phyloP scores from a whole-genome alignment of 1,284 basidiomycete species.

The Trametes polyzona region DNA sequence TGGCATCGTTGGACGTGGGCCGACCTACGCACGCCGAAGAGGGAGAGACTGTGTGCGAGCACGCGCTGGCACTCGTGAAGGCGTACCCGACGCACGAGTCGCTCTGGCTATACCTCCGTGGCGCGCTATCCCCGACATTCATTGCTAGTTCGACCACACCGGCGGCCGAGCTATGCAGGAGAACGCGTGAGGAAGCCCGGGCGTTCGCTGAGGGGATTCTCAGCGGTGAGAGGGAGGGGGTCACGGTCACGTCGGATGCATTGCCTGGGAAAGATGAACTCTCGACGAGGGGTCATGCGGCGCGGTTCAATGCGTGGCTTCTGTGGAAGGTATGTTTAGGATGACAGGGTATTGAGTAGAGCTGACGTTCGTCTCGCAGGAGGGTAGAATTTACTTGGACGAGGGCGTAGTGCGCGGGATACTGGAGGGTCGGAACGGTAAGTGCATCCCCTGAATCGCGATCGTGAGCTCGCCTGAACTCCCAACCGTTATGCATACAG shows the following conservation, averaged over 20 bases:
- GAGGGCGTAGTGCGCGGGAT: neutral
- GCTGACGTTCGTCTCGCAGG: neutral
- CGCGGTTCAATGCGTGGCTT: constrained; percentile 12
- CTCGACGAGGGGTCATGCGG: neutral
- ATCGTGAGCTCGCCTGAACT: no score
- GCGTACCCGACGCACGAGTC: constrained; percentile 59
- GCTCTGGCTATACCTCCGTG: constrained; percentile 62
- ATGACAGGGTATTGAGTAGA: no score
- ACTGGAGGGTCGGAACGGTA: no score
- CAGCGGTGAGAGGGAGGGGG: neutral
- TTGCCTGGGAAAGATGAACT: neutral
- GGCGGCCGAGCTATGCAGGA: neutral
- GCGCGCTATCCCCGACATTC: constrained; percentile 18
- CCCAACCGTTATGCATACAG: no score
- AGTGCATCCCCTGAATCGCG: no score
- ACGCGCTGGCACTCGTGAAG: constrained; percentile 51
- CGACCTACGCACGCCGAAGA: neutral
- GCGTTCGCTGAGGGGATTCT: constrained; percentile 3
- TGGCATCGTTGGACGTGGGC: neutral
- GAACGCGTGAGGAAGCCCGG: neutral
- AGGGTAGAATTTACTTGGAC: neutral
- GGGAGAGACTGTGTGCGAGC: constrained; percentile 23
- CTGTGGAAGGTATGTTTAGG: constrained; percentile 19
- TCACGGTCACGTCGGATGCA: neutral
- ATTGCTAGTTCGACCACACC: neutral